These are phyloP conservation scores for Platismatia glauca DNA, from an alignment of 495 filamentous ascomycete genomes.

Conservation along the genomic window DNA sequence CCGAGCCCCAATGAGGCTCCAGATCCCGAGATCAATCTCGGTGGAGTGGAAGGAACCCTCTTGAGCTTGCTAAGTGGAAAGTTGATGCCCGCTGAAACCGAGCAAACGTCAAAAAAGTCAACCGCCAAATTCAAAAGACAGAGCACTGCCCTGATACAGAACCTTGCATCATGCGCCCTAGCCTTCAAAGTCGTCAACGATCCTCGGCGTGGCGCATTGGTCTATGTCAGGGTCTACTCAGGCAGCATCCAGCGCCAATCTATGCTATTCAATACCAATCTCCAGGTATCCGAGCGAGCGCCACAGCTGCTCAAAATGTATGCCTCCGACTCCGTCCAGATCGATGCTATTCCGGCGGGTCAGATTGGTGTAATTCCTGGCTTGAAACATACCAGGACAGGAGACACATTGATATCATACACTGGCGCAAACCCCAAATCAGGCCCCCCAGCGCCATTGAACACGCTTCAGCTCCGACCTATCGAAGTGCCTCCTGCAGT, in stretches of 20 bases:
- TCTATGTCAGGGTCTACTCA: conserved; percentile 88
- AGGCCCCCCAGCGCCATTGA: conserved; percentile 58
- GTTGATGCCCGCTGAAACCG: conserved; percentile 35
- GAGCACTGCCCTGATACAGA: conserved; percentile 35
- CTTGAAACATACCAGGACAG: conserved; percentile 81
- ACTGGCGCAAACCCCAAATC: conserved; percentile 48
- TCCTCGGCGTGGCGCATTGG: conserved; percentile 71
- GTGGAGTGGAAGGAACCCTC: conserved; percentile 40
- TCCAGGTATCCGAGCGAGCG: conserved; percentile 72
- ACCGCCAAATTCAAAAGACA: conserved; percentile 27
- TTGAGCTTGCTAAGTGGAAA: conserved; percentile 45
- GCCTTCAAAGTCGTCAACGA: conserved; percentile 98
- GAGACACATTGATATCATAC: conserved; percentile 81
- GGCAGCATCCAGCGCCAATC: conserved; percentile 66
- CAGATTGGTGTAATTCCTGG: conserved; percentile 96
- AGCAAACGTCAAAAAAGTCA: conserved; percentile 26
- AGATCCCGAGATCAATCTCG: conserved; percentile 67
- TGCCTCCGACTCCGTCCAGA: conserved; percentile 76
- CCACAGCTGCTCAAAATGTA: conserved; percentile 85
- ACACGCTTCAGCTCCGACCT: conserved; percentile 73
- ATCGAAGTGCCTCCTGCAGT: conserved; percentile 88
- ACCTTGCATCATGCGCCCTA: conserved; percentile 66
- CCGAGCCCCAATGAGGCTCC: conserved; percentile 73
- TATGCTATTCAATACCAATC: conserved; percentile 77
- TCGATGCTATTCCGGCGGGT: conserved; percentile 67